Evolutionary conservation across 768 basidiomycete species (phyloP).

Genomic region (Leccinellum luteum): DNA sequence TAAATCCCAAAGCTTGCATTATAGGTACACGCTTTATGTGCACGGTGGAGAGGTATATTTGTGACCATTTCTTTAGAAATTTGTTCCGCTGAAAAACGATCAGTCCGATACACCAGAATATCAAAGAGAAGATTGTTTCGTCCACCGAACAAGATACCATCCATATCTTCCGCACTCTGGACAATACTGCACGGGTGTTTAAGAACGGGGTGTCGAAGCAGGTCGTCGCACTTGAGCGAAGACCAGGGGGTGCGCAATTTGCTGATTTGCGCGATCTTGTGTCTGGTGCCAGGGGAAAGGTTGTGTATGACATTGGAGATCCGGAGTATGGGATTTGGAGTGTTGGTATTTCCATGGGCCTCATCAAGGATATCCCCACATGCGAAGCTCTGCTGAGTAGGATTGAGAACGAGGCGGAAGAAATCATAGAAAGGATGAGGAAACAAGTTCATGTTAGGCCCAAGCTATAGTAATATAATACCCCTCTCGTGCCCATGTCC

Average conservation of each 20-base stretch:
- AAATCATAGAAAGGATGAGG: constrained; percentile 52
- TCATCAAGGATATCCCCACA: constrained; percentile 83
- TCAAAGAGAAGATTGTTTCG: constrained; percentile 86
- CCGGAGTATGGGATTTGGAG: constrained; percentile 86
- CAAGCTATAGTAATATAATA: constrained; percentile 18
- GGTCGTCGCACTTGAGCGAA: constrained; percentile 79
- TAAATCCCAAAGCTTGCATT: not conserved
- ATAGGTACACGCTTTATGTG: constrained; percentile 85
- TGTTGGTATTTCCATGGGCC: constrained; percentile 60
- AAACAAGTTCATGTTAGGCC: constrained; percentile 18
- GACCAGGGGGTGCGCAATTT: constrained; percentile 85
- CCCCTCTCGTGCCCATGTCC: not conserved
- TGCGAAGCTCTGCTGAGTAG: constrained; percentile 67
- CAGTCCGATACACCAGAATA: constrained; percentile 82
- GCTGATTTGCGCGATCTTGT: constrained; percentile 80
- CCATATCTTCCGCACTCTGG: constrained; percentile 87
- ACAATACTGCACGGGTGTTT: constrained; percentile 82
- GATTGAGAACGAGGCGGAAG: constrained; percentile 76
- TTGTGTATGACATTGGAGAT: constrained; percentile 83
- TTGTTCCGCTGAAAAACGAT: not conserved
- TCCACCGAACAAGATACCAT: constrained; percentile 81
- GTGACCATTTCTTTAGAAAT: not conserved
- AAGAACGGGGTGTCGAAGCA: constrained; percentile 82
- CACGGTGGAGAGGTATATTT: constrained; percentile 70
- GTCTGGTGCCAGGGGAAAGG: constrained; percentile 62